Conservation (phyloP, 1,139 yeast genomes). For the Sugiyamaella xylanicola region DNA sequence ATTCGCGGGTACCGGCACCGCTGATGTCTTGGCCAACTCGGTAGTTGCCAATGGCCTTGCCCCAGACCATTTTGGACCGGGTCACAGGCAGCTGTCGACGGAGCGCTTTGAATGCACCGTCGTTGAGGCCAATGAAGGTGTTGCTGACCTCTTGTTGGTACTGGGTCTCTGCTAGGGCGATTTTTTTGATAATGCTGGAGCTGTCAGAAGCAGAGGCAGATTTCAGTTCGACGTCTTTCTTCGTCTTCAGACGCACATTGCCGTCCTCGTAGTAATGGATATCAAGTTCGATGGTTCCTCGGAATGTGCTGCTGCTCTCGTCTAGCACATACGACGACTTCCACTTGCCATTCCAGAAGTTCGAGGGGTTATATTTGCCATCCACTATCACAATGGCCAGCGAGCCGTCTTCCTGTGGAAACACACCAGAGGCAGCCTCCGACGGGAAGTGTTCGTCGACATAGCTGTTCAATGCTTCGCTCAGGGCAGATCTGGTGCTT, state of each 20-base stretch:
- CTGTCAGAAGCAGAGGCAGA: conserved; percentile 30
- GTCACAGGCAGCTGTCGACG: conserved; percentile 93
- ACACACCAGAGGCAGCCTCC: conserved; percentile 49
- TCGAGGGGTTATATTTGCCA: conserved; percentile 69
- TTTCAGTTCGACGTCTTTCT: conserved; percentile 45
- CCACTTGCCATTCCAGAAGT: conserved; percentile 94
- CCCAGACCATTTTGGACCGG: conserved; percentile 92
- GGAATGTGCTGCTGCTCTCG: conserved; percentile 42
- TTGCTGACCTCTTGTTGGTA: conserved; percentile 63
- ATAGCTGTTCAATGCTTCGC: conserved; percentile 43
- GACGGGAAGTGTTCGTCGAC: conserved; percentile 51
- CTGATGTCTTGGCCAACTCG: conserved; percentile 77
- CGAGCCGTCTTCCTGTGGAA: conserved; percentile 55
- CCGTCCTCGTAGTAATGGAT: conserved; percentile 97
- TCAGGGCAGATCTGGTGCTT: conserved; percentile 3
- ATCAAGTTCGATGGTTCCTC: conserved; percentile 64
- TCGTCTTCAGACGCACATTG: conserved; percentile 74
- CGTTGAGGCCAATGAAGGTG: conserved; percentile 73
- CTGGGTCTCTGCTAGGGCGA: conserved; percentile 60
- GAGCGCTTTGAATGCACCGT: conserved; percentile 74
- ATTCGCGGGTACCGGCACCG: conserved; percentile 25
- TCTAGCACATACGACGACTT: conserved; percentile 61
- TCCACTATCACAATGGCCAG: conserved; percentile 64
- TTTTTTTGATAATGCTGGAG: conserved; percentile 51
- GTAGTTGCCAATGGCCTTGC: conserved; percentile 86